Evolutionary conservation across 2,329 filamentous ascomycete genomes (phyloP), one percentile per base, ranked within the genome.

Genomic region (Alternaria solani): DNA sequence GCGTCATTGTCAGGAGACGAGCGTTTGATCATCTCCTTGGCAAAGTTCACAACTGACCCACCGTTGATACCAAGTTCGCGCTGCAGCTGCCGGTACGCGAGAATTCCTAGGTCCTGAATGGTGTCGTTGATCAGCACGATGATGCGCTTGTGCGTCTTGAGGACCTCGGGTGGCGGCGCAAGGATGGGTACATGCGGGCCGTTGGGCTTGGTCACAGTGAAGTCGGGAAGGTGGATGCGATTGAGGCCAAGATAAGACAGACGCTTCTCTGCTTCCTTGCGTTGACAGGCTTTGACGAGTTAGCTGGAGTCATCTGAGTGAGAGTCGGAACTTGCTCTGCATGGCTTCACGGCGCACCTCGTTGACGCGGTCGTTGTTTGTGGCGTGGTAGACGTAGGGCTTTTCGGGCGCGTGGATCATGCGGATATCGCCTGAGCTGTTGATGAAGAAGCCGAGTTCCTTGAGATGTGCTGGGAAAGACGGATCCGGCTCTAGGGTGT

Each of bases 121-220:
- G 95, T 90, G 69, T 96, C 91, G 57, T 92, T 92, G 68, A 96
- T 86, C 53, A 96, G 79, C 46, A 97, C 78, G 23, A 96, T 81
- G 16, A 96, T 80, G 41, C 91, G 89, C 47, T 85, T 82, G 56
- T 86, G 86, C 9, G 75, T 76, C 23, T 77, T 69, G 3, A 95
- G 76, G 60, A 88, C 82, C 7, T 78, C 70, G 20, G 72, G 66
- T 12, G 80, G 66, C 7, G 87, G 88, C 7, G 86, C 79, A 59
- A 94, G 86, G 68, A 97, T 91, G 0, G 89, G 88, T 7, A 92
- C 81, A 63, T 92, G 87, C 0, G 88, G 88, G 7, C 76, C 69
- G 51, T 67, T 44, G 16, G 81, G 74, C 67, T 75, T 75, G 52
- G 59, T 69, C 0, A 74, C 70, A 0, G 82, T 79, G 25, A 82